Percentiles rank a stretch among this genome's conserved stretches.
phyloP scores from a whole-genome alignment of 768 basidiomycete genomes.

The Boletus rubescentipes region DNA sequence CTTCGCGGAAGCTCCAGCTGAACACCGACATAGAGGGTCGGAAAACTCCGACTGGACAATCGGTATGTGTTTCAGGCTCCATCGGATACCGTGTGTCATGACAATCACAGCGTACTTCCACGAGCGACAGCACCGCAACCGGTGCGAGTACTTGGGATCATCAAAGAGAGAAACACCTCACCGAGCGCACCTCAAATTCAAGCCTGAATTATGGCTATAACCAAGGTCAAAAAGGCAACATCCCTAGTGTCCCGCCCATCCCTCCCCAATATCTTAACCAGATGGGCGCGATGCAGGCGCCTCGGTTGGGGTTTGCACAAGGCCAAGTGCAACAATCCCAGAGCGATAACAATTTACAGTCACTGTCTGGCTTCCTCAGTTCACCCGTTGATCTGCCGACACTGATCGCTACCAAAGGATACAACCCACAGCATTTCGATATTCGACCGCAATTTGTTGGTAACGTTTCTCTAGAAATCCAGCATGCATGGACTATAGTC shows the following conservation, averaged over 20 bases:
- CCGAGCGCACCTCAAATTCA: slow-evolving; percentile 62
- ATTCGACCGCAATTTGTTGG: slow-evolving; percentile 73
- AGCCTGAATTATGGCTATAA: slow-evolving; percentile 65
- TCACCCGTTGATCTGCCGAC: slow-evolving; percentile 83
- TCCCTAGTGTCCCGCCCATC: slow-evolving; percentile 72
- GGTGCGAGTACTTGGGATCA: slow-evolving; percentile 59
- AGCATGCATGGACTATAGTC: slow-evolving; percentile 1
- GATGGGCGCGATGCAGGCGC: slow-evolving; percentile 36
- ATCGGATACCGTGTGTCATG: slow-evolving; percentile 35
- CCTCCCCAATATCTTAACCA: slow-evolving; percentile 73
- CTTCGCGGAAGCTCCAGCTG: slow-evolving; percentile 51
- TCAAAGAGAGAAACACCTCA: slow-evolving; percentile 58
- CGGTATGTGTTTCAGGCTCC: slow-evolving; percentile 47
- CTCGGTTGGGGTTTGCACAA: slow-evolving; percentile 39
- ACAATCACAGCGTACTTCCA: slow-evolving; percentile 37
- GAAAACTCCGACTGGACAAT: slow-evolving; percentile 55
- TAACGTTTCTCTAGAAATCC: slow-evolving; percentile 13
- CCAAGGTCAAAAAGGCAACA: slow-evolving; percentile 34
- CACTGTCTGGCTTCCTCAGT: slow-evolving; percentile 46
- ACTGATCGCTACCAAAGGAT: slow-evolving; percentile 85
- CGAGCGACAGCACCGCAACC: slow-evolving; percentile 31
- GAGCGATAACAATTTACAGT: slow-evolving; percentile 35
- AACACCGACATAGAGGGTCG: slow-evolving; percentile 67
- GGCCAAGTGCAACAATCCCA: slow-evolving; percentile 28
- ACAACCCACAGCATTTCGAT: slow-evolving; percentile 87